These are phyloP conservation scores for Lepidium sativum DNA, from an alignment of 345 rosid species.

Conservation along the genomic window DNA sequence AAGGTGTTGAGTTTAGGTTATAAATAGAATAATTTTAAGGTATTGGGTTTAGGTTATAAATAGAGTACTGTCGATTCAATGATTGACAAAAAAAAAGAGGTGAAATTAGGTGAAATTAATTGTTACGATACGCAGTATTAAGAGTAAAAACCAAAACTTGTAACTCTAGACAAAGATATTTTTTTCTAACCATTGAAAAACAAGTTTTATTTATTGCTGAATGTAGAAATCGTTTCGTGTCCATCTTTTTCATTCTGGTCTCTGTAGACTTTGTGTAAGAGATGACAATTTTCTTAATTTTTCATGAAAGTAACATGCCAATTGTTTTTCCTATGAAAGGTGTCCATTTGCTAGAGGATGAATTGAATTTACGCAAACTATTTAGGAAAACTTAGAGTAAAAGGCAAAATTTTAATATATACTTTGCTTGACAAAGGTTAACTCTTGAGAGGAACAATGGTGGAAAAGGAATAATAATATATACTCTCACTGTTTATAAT, in stretches of 20 bases:
- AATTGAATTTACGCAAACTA: neutral
- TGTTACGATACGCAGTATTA: neutral
- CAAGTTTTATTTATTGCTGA: too few species aligned
- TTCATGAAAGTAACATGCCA: neutral
- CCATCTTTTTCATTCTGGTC: too few species aligned
- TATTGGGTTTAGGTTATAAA: too few species aligned
- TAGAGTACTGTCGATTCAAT: too few species aligned
- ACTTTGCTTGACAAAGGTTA: neutral
- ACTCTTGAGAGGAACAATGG: neutral
- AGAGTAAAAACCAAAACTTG: neutral
- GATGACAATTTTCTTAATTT: neutral
- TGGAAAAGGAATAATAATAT: too few species aligned
- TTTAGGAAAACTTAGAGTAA: neutral
- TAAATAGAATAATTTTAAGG: too few species aligned
- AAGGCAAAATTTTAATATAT: constrained; percentile 3
- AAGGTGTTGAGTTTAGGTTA: too few species aligned
- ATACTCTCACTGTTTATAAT: neutral
- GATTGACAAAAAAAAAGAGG: too few species aligned
- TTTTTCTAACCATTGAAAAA: too few species aligned
- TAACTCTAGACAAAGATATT: neutral
- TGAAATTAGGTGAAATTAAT: too few species aligned
- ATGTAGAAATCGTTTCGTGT: too few species aligned
- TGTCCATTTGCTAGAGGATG: neutral
- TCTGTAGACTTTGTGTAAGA: too few species aligned
- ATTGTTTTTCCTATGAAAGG: neutral